Evolutionary conservation across 148 eudicot species (phyloP), one percentile per base, ranked within the genome.

Genomic region (Nepenthes mirabilis): DNA sequence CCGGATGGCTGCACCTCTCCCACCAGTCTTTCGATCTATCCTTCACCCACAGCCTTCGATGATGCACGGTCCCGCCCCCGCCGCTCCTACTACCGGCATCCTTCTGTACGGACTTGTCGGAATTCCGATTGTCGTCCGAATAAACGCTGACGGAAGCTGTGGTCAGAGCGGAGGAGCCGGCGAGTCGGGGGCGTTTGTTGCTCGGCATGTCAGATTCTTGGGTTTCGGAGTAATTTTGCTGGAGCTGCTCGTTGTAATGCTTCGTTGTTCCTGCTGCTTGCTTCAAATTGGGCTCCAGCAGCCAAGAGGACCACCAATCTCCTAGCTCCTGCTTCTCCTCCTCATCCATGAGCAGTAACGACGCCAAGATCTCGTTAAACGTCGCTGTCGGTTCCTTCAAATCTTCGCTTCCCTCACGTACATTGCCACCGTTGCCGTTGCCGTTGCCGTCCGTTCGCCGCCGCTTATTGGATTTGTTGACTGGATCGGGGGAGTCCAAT

Each of bases 21-120:
- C 96, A 88, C 96, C 91, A 84, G 63, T 75, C 95, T 11, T 80
- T 84, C 0, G 95, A 84, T 56, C 95, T 55, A 53, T 65, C 79
- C 55, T 85, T 85, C 64, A 88, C 91, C 96, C 96, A 88, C 36
- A 88, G 34, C 55, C 96, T 43, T 36, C 88, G 59, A 36, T 71
- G 82, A 23, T 54, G 66, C 32, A 23, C 34, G 23, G 58, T 11
- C 13, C 14, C 1, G 11, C n/a, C 52, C 6, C 3, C 52, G 23
- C 23, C 23, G 23, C 23, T 23, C 23, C 23, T 23, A 23, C 23
- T 23, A 49, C 10, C 52, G 3, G 52, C 3, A 11, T 5, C 52
- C 52, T 49, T 49, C 52, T 11, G n/a, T 12, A 5, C n/a, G 3
- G 12, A 2, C 6, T 6, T 12, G 3, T n/a, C 52, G 10, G 13